These are phyloP conservation scores for Hypoxylon lienhwacheense DNA, from an alignment of 495 filamentous ascomycete species.

Conservation along the genomic window DNA sequence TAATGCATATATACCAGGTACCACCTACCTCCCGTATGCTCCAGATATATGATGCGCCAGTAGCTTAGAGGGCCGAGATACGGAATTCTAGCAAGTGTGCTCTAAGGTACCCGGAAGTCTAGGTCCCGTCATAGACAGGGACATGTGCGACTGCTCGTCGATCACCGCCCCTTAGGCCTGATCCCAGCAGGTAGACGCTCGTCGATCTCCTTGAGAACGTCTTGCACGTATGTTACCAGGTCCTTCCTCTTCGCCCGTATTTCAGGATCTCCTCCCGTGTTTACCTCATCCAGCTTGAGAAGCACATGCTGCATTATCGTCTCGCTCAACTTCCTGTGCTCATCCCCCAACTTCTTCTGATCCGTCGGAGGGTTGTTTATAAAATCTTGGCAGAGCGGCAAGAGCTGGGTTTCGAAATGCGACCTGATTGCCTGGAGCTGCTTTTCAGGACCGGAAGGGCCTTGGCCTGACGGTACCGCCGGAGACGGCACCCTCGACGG, in stretches of 20 bases:
- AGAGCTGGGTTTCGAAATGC: constrained; percentile 66
- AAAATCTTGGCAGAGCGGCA: constrained; percentile 69
- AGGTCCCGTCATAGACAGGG: not conserved
- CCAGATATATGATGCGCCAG: not conserved
- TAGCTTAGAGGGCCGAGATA: not conserved
- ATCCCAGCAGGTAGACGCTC: constrained; percentile 19
- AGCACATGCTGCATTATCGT: constrained; percentile 80
- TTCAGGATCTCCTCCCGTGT: constrained; percentile 66
- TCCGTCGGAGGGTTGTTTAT: constrained; percentile 68
- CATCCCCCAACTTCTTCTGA: constrained; percentile 67
- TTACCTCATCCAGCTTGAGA: constrained; percentile 83
- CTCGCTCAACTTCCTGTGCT: constrained; percentile 80
- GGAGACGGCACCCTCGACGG: constrained; percentile 38
- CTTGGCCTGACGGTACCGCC: constrained; percentile 41
- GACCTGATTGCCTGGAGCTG: constrained; percentile 70
- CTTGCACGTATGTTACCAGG: constrained; percentile 75
- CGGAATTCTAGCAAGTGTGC: not conserved
- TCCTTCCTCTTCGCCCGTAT: constrained; percentile 69
- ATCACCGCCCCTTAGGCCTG: constrained; percentile 24
- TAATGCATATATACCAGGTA: no score
- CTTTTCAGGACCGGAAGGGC: constrained; percentile 61
- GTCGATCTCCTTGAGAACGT: constrained; percentile 65
- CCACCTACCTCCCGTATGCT: no score
- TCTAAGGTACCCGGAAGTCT: not conserved
- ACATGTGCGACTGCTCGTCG: not conserved